A percentile compares a stretch with the other conserved stretches of the same genome.
These are phyloP conservation scores for Nidularia sp. DNA, from an alignment of 768 basidiomycete genomes.

Conservation along the genomic window DNA sequence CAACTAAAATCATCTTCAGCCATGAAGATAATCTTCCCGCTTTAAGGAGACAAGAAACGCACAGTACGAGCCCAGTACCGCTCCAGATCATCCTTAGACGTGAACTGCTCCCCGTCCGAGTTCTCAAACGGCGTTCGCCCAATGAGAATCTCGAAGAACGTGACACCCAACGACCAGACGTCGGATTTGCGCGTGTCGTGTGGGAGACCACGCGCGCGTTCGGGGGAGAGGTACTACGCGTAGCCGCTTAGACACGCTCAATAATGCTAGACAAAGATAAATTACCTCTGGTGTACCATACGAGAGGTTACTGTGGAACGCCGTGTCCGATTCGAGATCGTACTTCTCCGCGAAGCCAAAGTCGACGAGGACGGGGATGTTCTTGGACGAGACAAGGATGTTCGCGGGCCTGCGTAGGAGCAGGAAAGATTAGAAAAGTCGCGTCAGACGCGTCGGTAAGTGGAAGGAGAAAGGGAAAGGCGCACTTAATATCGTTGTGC, in stretches of 20 bases:
- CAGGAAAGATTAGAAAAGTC: not conserved
- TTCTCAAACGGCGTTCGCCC: conserved; percentile 92
- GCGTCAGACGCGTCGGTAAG: not conserved
- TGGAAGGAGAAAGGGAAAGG: conserved; percentile 8
- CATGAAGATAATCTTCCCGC: not conserved
- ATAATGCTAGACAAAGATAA: not conserved
- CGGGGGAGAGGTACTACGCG: conserved; percentile 82
- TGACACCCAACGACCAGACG: conserved; percentile 81
- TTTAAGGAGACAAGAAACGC: conserved; percentile 12
- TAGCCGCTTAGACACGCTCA: too few species aligned
- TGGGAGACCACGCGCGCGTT: conserved; percentile 80
- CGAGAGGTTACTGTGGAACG: conserved; percentile 79
- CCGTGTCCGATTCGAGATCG: conserved; percentile 53
- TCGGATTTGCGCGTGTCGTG: conserved; percentile 95
- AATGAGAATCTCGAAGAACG: conserved; percentile 91
- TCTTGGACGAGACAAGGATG: conserved; percentile 76
- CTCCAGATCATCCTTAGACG: conserved; percentile 76
- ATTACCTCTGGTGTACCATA: conserved; percentile 89
- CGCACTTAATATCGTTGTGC: conserved; percentile 93
- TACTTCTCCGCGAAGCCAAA: conserved; percentile 96
- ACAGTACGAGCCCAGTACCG: conserved; percentile 85
- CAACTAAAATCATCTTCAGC: conserved; percentile 32
- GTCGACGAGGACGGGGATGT: conserved; percentile 87
- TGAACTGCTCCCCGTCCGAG: conserved; percentile 73
- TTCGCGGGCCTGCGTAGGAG: conserved; percentile 71